Conservation (phyloP, 2,329 filamentous ascomycete genomes). For the Pochonia chlamydosporia region DNA sequence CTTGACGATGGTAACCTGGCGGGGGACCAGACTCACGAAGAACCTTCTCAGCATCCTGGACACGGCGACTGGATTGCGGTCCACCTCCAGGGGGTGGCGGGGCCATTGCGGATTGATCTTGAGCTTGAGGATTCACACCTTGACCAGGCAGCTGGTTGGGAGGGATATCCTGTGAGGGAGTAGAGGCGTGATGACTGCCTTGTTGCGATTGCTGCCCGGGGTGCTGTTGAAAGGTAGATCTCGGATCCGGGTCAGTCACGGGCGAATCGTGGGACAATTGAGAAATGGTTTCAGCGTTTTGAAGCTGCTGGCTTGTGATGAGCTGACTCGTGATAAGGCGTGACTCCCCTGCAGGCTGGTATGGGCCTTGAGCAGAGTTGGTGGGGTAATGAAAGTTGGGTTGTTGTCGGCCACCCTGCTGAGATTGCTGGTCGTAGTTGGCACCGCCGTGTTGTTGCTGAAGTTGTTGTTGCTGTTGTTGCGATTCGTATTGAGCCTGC, state of each 20-base stretch:
- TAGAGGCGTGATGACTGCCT: slow-evolving; percentile 30
- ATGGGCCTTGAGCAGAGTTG: slow-evolving; percentile 14
- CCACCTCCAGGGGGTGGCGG: slow-evolving; percentile 34
- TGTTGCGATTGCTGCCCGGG: slow-evolving; percentile 39
- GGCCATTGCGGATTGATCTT: slow-evolving; percentile 38
- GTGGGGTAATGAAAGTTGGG: slow-evolving; percentile 12
- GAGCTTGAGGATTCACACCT: slow-evolving; percentile 10
- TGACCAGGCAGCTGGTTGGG: background rate
- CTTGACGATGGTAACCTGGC: slow-evolving; percentile 48
- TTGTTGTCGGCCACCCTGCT: slow-evolving; percentile 20
- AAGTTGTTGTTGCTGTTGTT: slow-evolving; percentile 12
- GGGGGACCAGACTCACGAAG: slow-evolving; percentile 40
- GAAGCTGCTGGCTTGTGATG: slow-evolving; percentile 25
- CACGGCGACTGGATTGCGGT: slow-evolving; percentile 37
- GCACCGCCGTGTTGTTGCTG: slow-evolving; percentile 25
- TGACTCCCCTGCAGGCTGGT: slow-evolving; percentile 31
- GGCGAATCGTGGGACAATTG: slow-evolving; percentile 59
- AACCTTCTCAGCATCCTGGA: slow-evolving; percentile 43
- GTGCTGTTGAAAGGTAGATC: slow-evolving; percentile 35
- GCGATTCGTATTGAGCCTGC: slow-evolving; percentile 21
- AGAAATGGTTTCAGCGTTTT: slow-evolving; percentile 54
- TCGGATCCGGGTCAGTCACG: slow-evolving; percentile 41
- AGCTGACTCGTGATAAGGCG: slow-evolving; percentile 30
- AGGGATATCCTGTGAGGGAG: slow-evolving; percentile 27
- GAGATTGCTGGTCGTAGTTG: slow-evolving; percentile 21